Base-by-base conservation (phyloP, 2,329 filamentous ascomycete genomes). In the Aaosphaeria pasadenensis region DNA sequence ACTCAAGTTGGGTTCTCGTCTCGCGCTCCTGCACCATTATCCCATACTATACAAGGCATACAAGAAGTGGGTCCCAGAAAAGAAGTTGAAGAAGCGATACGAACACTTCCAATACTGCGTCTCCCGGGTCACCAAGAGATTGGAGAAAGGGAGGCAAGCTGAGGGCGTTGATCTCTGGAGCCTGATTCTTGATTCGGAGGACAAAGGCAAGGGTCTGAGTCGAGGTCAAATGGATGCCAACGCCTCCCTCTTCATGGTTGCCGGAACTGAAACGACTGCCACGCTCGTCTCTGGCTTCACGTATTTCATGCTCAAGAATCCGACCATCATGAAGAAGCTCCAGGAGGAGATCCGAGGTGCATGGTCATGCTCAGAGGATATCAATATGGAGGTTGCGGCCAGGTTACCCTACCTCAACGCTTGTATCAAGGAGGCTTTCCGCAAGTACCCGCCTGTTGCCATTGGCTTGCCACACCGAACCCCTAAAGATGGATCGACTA, bases 261-360 rank as follows among this genome's bases (percentile, higher is more conserved):
- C 73, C 2, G 75, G 74, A 1, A 71, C 69, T 17, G 74, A 78
- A 46, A 77, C 75, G 0, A 72, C 73, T 0, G 74, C 74, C 0
- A 74, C 69, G 0, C 44, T 71, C 6, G 56, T 77, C 1, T 66
- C 63, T 6, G 74, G 71, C 4, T 43, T 69, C 6, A 71, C 67
- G 0, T 76, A 59, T 46, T 46, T 63, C 11, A 57, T 74, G 0
- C 51, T 72, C 5, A 59, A 51, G 29, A 63, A 71, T 17, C 53
- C 63, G 1, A 51, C 50, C 1, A 53, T 47, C 6, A 54, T 69
- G 56, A 43, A 54, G 11, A 60, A 60, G 28, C 44, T 72, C 0
- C 50, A 48, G n/a, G 42, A 56, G 0, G 70, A 69, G 49, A 55
- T 70, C 30, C 59, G 68, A 9, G 39, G 42, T 7, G 43, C 60